Evolutionary conservation across 1,139 yeast genomes (phyloP).

Genomic region (Yamadazyma pseudoaaseri): DNA sequence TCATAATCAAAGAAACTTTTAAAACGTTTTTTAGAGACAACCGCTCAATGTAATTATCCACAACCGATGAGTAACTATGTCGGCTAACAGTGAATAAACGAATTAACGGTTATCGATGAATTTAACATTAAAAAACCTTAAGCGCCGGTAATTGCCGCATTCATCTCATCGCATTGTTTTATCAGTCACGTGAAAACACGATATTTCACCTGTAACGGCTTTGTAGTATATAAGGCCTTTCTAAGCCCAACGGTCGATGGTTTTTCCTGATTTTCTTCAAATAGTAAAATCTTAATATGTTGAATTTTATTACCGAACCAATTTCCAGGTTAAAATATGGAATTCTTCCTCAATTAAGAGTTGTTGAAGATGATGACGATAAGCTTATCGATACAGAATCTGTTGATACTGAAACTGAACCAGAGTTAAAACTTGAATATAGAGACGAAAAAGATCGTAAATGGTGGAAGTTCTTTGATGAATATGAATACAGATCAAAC

Average conservation of each 20-base stretch:
- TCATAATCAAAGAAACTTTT: too few relatives aligned
- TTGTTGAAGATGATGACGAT: conserved; percentile 36
- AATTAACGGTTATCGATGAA: too few relatives aligned
- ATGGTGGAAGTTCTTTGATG: conserved; percentile 66
- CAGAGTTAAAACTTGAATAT: conserved; percentile 34
- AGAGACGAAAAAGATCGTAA: conserved; percentile 61
- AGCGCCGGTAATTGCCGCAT: too few relatives aligned
- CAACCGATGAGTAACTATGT: too few relatives aligned
- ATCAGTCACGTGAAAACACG: conserved; percentile 11
- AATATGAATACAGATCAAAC: conserved; percentile 55
- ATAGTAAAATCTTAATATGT: conserved; percentile 1
- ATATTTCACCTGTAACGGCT: background rate
- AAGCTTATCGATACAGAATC: conserved; percentile 16
- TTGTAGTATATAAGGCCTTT: background rate
- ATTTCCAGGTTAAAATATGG: conserved; percentile 48
- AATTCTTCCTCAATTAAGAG: conserved; percentile 44
- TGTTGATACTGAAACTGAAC: conserved; percentile 11
- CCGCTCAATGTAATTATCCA: too few relatives aligned
- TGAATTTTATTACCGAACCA: conserved; percentile 16
- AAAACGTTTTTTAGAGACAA: too few relatives aligned
- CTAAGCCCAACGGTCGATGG: background rate
- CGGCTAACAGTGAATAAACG: too few relatives aligned
- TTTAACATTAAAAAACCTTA: too few relatives aligned
- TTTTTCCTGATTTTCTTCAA: background rate
- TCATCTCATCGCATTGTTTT: too few relatives aligned